Evolutionary conservation across 2,329 filamentous ascomycete genomes (phyloP).

Genomic region (Epichloe gansuensis): DNA sequence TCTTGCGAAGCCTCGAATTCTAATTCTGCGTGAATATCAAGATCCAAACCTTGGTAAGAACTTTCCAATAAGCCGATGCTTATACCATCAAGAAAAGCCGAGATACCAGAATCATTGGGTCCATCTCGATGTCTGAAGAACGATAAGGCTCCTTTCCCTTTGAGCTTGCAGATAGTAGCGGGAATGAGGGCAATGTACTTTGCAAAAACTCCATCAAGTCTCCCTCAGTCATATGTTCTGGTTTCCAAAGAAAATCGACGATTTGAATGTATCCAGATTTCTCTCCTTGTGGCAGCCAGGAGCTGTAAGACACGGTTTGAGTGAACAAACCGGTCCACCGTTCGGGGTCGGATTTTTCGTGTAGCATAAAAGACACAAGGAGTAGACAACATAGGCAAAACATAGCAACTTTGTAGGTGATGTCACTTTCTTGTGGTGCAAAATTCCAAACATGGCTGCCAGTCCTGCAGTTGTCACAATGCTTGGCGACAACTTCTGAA

Average conservation of each 20-base stretch:
- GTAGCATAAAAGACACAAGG: slow-evolving; percentile 34
- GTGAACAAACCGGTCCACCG: slow-evolving; percentile 30
- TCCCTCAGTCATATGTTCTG: slow-evolving; percentile 18
- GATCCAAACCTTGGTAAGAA: neutral
- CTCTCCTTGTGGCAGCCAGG: slow-evolving; percentile 25
- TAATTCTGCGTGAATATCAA: slow-evolving; percentile 25
- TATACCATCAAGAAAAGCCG: slow-evolving; percentile 38
- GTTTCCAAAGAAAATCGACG: slow-evolving; percentile 36
- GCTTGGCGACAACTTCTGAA: slow-evolving; percentile 26
- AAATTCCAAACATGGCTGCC: slow-evolving; percentile 24
- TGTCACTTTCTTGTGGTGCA: slow-evolving; percentile 24
- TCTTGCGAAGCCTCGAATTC: slow-evolving; percentile 29
- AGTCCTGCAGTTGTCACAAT: slow-evolving; percentile 30
- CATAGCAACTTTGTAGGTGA: slow-evolving; percentile 34
- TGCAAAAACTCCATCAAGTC: slow-evolving; percentile 18
- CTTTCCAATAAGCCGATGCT: neutral
- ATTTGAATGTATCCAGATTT: slow-evolving; percentile 29
- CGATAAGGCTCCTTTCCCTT: slow-evolving; percentile 31
- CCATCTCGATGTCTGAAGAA: slow-evolving; percentile 9
- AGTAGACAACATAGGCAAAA: slow-evolving; percentile 39
- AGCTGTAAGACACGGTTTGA: slow-evolving; percentile 33
- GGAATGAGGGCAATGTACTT: slow-evolving; percentile 7
- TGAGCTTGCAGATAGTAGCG: slow-evolving; percentile 13
- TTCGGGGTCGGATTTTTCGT: slow-evolving; percentile 25
- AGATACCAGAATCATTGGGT: slow-evolving; percentile 28